A percentile compares a stretch with the other conserved stretches of the same genome.
These are phyloP conservation scores for Biscogniauxia mediterranea DNA, from an alignment of 2,329 filamentous ascomycete species.

Conservation along the genomic window DNA sequence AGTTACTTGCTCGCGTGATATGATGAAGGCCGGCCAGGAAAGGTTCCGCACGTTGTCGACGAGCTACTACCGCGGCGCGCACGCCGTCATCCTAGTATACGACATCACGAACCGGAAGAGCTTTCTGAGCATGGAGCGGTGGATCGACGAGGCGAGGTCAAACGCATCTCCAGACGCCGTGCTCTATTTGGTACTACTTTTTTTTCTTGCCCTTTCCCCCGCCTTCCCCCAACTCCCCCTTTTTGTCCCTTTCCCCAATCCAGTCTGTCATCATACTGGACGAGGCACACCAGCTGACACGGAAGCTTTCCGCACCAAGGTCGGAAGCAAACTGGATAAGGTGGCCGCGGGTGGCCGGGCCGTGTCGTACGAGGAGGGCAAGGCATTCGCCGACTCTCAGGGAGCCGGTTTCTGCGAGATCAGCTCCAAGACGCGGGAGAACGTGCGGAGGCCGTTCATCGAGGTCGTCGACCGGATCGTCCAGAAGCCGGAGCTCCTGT, in stretches of 20 bases:
- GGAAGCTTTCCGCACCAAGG: no score
- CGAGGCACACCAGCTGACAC: no score
- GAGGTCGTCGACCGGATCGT: conserved; percentile 52
- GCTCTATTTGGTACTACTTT: conserved; percentile 43
- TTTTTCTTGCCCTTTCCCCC: not conserved
- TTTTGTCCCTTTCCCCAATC: not conserved
- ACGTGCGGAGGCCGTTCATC: conserved; percentile 50
- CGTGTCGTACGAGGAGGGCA: conserved; percentile 47
- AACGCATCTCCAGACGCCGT: conserved; percentile 49
- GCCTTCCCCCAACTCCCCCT: not conserved
- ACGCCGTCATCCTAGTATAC: conserved; percentile 50
- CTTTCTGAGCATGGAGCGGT: conserved; percentile 51
- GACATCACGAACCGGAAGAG: conserved; percentile 48
- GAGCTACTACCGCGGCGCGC: conserved; percentile 50
- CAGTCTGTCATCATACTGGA: no score
- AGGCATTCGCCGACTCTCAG: conserved; percentile 44
- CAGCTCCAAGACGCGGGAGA: conserved; percentile 52
- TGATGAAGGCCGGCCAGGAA: conserved; percentile 42
- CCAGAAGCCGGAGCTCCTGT: conserved; percentile 42
- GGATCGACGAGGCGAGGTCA: conserved; percentile 52
- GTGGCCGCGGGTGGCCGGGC: conserved; percentile 38
- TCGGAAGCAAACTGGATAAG: conserved; percentile 53
- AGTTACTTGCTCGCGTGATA: not conserved
- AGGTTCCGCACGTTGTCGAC: conserved; percentile 50
- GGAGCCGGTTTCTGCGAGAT: conserved; percentile 52